phyloP scores from a whole-genome alignment of 2,329 filamentous ascomycete species.

The Cercospora nicotianae region DNA sequence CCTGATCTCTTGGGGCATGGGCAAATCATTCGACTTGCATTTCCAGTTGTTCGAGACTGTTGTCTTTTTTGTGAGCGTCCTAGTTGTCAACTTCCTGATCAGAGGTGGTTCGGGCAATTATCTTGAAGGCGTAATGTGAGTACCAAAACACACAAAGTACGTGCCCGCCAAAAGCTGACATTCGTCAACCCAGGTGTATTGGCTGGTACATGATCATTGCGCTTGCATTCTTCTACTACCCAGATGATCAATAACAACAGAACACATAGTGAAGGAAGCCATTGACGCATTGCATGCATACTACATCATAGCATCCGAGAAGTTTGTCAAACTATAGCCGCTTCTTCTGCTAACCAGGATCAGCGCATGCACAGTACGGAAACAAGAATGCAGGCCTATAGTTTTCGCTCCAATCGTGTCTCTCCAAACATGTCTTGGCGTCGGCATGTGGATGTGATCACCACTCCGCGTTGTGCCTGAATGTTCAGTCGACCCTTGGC shows the following conservation, averaged over 20 bases:
- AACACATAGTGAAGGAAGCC: background rate
- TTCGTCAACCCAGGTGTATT: constrained; percentile 33
- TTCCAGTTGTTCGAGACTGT: constrained; percentile 89
- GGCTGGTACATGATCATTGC: constrained; percentile 60
- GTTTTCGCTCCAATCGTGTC: constrained; percentile 12
- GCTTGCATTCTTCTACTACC: constrained; percentile 61
- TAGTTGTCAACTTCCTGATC: constrained; percentile 86
- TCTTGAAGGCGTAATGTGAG: constrained; percentile 68
- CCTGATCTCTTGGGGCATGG: constrained; percentile 57
- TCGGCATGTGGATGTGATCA: constrained; percentile 7
- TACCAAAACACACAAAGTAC: background rate
- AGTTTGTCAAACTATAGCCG: background rate
- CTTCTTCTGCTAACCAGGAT: constrained; percentile 1
- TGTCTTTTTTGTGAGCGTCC: constrained; percentile 75
- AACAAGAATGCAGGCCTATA: background rate
- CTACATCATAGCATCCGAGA: background rate
- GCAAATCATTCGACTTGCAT: constrained; percentile 63
- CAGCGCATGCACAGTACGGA: too few species aligned
- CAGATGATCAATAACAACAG: constrained; percentile 30
- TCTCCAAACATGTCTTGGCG: constrained; percentile 1
- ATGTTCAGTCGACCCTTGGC: constrained; percentile 4
- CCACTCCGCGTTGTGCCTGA: constrained; percentile 3
- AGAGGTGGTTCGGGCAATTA: constrained; percentile 84
- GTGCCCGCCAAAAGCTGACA: background rate
- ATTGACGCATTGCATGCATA: background rate